Evolutionary conservation across 805 yeast species (phyloP), one percentile per base, ranked within the genome.

Genomic region (Candida khao-thaluensis): DNA sequence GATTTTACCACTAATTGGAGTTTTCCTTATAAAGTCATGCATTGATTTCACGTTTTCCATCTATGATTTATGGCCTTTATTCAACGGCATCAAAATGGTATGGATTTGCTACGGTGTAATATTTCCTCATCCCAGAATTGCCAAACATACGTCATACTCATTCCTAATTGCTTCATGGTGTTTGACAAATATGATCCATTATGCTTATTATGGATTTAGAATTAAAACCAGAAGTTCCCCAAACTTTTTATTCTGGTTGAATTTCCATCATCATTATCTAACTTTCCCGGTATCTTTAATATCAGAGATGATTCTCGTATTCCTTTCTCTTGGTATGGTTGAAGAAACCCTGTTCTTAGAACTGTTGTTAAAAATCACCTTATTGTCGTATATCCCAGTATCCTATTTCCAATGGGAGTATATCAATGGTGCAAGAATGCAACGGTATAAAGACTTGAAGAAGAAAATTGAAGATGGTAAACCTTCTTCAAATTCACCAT

Each of bases 41-140:
- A 51, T 54, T 24, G 45, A 37, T 12, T 30, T 34, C 8, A 37
- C 17, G n/a, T 41, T 50, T 30, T 12, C 42, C 8, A 9, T 27
- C 4, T 21, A 34, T 2, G 60, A 57, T 26, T n/a, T 57, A 3
- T 63, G 68, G 67, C 42, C 56, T 8, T 40, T 65, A 11, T 41
- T 52, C 28, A 58, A 57, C 35, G 62, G 58, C 0, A 15, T 55
- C 7, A 56, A 61, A 31, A 60, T 67, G 64, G 58, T 53, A 1
- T 61, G 69, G 68, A 27, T 69, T 5, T 61, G 72, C 49, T 69
- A 61, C 45, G 69, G 64, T 4, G 68, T 69, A 16, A 64, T 69
- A 18, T 67, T 57, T 39, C 67, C 68, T 2, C 68, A 64, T 41
- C 72, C 73, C 4, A 60, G 53, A 31, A 50, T 69, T 17, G 72